Evolutionary conservation across 169 alveolate species (phyloP).

Genomic region (Theileria parva): DNA sequence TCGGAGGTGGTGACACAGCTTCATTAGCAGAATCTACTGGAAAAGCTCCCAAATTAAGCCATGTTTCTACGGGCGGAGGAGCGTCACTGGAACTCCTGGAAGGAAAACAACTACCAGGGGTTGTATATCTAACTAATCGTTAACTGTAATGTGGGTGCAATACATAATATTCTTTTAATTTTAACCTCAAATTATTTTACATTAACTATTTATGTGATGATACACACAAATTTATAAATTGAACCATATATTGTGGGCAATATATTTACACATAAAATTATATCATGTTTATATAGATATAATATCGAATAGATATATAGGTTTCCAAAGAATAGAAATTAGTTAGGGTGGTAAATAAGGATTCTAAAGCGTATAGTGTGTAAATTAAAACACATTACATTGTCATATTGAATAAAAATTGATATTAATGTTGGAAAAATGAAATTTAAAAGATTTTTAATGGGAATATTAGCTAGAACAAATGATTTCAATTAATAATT

Average conservation of each 20-base stretch:
- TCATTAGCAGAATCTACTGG: slow-evolving; percentile 87
- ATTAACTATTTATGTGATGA: background rate
- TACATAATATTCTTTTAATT: background rate
- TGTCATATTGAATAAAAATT: background rate
- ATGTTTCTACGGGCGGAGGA: slow-evolving; percentile 99
- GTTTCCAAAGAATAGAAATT: no score
- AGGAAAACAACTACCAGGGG: slow-evolving; percentile 97
- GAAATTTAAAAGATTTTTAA: no score
- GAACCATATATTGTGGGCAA: background rate
- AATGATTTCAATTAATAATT: background rate
- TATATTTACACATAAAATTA: background rate
- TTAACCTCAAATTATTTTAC: background rate
- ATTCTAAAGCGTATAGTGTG: background rate
- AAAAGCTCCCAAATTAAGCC: slow-evolving; percentile 86
- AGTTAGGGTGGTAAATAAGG: background rate
- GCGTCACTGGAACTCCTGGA: slow-evolving; percentile 97
- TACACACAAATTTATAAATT: background rate
- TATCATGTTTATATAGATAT: no score
- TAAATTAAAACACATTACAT: no score
- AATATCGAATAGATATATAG: no score
- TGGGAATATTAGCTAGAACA: background rate
- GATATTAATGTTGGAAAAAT: background rate
- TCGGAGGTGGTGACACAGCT: slow-evolving; percentile 97
- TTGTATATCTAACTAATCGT: slow-evolving; percentile 81
- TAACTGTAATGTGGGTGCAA: no score